These are phyloP conservation scores for Zygoascus flipseniorum DNA, from an alignment of 805 yeast species.

Conservation along the genomic window DNA sequence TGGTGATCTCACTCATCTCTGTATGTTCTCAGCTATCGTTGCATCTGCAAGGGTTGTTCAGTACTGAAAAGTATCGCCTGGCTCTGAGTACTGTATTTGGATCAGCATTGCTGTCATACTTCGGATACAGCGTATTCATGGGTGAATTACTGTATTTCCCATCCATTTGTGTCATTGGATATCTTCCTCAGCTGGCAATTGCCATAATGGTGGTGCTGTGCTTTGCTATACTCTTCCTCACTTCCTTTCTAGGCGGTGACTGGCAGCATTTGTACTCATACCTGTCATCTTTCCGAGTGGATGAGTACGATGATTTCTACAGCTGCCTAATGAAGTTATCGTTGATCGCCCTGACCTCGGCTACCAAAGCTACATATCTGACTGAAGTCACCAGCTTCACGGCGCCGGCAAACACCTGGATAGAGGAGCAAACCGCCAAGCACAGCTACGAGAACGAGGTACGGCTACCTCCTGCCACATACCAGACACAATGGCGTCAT, in stretches of 20 bases:
- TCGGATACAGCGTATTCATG: constrained; percentile 32
- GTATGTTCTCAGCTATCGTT: constrained; percentile 49
- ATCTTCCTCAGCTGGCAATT: constrained; percentile 58
- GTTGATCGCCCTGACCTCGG: constrained; percentile 54
- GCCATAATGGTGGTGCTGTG: constrained; percentile 45
- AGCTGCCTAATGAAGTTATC: constrained; percentile 54
- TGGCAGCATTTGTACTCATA: constrained; percentile 34
- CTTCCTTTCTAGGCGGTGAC: constrained; percentile 47
- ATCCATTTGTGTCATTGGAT: constrained; percentile 46
- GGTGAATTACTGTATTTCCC: constrained; percentile 46
- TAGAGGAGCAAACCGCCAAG: constrained; percentile 29
- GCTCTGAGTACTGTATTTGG: constrained; percentile 59
- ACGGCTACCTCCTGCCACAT: constrained; percentile 4
- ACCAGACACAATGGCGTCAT: not conserved
- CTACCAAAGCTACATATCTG: constrained; percentile 57
- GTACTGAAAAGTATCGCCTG: constrained; percentile 47
- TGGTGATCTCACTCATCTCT: constrained; percentile 46
- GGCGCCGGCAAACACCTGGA: constrained; percentile 47
- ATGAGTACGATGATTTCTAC: constrained; percentile 55
- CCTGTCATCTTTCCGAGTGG: constrained; percentile 26
- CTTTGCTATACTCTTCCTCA: constrained; percentile 43
- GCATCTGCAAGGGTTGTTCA: constrained; percentile 54
- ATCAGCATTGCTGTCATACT: constrained; percentile 40
- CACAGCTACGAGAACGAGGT: not conserved
- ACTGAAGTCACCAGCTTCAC: constrained; percentile 45